Evolutionary conservation across 2,329 filamentous ascomycete species (phyloP).

Genomic region (Penicillium sclerotigenum): DNA sequence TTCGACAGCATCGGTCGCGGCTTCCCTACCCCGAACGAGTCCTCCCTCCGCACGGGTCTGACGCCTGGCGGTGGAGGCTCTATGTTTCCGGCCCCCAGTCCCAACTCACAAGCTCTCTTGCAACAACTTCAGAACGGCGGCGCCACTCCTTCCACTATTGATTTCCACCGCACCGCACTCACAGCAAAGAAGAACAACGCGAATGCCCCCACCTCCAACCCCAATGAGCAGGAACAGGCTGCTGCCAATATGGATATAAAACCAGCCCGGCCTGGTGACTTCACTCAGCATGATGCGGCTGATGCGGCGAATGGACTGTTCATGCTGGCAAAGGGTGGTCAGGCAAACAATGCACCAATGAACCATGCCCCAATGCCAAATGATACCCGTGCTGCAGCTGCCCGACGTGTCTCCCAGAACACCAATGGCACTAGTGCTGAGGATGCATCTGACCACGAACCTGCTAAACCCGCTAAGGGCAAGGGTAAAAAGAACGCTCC

Average conservation of each 20-base stretch:
- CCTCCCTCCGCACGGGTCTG: constrained; percentile 81
- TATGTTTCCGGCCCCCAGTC: constrained; percentile 92
- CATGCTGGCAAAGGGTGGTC: constrained; percentile 70
- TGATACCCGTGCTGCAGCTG: constrained; percentile 43
- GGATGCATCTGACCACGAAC: constrained; percentile 68
- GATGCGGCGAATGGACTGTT: constrained; percentile 93
- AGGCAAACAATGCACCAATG: constrained; percentile 53
- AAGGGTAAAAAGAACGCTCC: constrained; percentile 67
- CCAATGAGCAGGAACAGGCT: constrained; percentile 38
- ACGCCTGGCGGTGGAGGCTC: constrained; percentile 93
- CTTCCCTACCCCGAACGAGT: constrained; percentile 95
- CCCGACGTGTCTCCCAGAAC: constrained; percentile 43
- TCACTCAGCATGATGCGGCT: constrained; percentile 83
- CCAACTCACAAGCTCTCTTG: constrained; percentile 79
- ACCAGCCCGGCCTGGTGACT: constrained; percentile 54
- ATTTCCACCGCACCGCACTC: constrained; percentile 92
- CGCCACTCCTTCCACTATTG: constrained; percentile 83
- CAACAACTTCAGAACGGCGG: constrained; percentile 74
- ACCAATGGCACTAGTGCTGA: constrained; percentile 56
- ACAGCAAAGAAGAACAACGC: constrained; percentile 62
- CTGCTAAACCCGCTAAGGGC: constrained; percentile 62
- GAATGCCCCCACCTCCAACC: constrained; percentile 43
- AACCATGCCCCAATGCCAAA: constrained; percentile 41
- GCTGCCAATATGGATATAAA: constrained; percentile 44
- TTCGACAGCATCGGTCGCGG: constrained; percentile 81